A percentile compares a stretch with the other conserved stretches of the same genome.
phyloP scores from a whole-genome alignment of 306 rosid genomes.

The Crataegus laevigata region DNA sequence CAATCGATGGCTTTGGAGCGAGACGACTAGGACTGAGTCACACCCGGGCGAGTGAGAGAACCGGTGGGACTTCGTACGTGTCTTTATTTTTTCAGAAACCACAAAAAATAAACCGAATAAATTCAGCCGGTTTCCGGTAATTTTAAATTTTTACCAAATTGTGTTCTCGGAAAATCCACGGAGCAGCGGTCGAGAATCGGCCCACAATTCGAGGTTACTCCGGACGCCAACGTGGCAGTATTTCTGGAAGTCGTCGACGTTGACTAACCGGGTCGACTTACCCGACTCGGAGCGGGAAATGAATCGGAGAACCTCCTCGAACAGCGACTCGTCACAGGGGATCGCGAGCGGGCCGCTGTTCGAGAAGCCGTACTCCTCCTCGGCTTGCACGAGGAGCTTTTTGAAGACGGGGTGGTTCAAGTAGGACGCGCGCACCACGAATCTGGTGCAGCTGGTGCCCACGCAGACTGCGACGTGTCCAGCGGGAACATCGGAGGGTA shows the following conservation, averaged over 20 bases:
- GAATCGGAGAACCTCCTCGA: slow-evolving; percentile 52
- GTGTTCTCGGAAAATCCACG: slow-evolving; percentile 50
- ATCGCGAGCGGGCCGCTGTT: slow-evolving; percentile 65
- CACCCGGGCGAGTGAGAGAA: slow-evolving; percentile 33
- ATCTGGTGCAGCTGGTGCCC: slow-evolving; percentile 50
- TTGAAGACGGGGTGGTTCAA: slow-evolving; percentile 87
- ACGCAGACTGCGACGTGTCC: slow-evolving; percentile 93
- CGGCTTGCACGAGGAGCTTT: slow-evolving; percentile 65
- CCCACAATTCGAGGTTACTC: slow-evolving; percentile 53
- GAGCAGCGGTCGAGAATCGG: slow-evolving; percentile 76
- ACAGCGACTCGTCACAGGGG: slow-evolving; percentile 76
- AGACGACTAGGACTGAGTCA: slow-evolving; percentile 20
- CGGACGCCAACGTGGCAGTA: slow-evolving; percentile 50
- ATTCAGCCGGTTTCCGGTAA: neutral
- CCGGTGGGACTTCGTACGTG: neutral
- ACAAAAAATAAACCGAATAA: neutral
- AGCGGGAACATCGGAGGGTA: slow-evolving; percentile 78
- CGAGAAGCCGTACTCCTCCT: slow-evolving; percentile 78
- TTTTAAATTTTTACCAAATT: slow-evolving; percentile 51
- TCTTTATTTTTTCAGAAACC: neutral
- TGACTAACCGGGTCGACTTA: slow-evolving; percentile 34
- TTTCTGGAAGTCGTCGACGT: slow-evolving; percentile 46
- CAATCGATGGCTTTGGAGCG: neutral
- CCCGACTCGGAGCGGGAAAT: slow-evolving; percentile 51
- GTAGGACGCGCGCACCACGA: slow-evolving; percentile 63